Base-by-base conservation (phyloP, 2,329 filamentous ascomycete species). In the Fulvia fulva region DNA sequence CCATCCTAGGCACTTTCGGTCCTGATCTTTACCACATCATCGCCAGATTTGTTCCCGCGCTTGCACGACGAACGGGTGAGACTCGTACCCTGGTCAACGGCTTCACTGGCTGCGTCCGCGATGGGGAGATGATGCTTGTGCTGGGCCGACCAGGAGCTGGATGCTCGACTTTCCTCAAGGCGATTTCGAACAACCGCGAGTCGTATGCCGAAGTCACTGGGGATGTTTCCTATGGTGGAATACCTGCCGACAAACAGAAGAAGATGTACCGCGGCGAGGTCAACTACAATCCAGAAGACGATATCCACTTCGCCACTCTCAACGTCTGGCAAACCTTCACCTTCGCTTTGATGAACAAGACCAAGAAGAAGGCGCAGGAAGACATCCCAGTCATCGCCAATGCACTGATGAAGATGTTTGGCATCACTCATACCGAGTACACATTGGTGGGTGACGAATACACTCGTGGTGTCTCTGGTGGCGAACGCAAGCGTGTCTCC, bases 321-420 rank as follows among this genome's bases (percentile, higher is more conserved):
- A 91, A 86, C 5, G 89, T 93, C 0, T 88, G 87, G 81, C 87
- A 91, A 72, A 92, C 89, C 0, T 77, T 93, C 44, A 84, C 82
- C 3, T 92, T 93, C 67, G 87, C 89, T 0, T 76, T 92, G 51
- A 82, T 85, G 72, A 90, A 86, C 75, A 91, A 90, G 75, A 90
- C 87, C 8, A 86, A 83, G 73, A 88, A 87, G 72, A 78, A 83
- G 50, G 83, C 84, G 43, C 81, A 80, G 49, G 78, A 76, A 2
- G 83, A 86, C 50, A 88, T 91, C 23, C 84, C 85, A 28, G 26
- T 89, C 56, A 86, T 92, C 55, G 83, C 89, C 19, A 81, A 86
- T 53, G 86, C 87, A 0, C 75, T 93, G 47, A 75, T 91, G 70
- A 87, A 85, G 67, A 90, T 92, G 78, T 92, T 93, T 65, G 88